These are phyloP conservation scores for Populus hybrid DNA, from an alignment of 441 rosid genomes.

Conservation along the genomic window DNA sequence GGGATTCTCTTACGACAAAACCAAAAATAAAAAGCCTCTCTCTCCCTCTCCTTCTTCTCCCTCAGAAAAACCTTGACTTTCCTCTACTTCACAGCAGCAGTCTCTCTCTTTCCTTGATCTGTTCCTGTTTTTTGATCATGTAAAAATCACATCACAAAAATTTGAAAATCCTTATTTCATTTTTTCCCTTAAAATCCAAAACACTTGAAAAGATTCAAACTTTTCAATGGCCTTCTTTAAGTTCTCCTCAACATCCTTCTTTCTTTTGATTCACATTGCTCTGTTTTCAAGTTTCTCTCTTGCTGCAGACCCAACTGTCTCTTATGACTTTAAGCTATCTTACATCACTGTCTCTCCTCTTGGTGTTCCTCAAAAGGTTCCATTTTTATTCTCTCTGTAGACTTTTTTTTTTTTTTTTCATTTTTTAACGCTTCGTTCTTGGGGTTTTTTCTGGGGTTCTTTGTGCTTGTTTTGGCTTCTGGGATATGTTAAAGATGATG, in stretches of 20 bases:
- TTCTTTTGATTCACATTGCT: constrained; percentile 31
- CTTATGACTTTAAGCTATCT: constrained; percentile 25
- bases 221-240: constrained; percentile 12
- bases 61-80: not conserved
- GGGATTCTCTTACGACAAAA: not conserved
- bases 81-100: not conserved
- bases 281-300: constrained; percentile 40
- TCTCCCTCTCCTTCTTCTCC: not conserved
- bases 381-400: not conserved
- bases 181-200: not conserved
- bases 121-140: not conserved
- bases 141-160: not conserved
- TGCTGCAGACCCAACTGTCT: constrained; percentile 59
- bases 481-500: not conserved
- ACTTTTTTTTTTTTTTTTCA: not conserved
- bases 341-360: too few species aligned
- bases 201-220: not conserved
- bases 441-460: not conserved
- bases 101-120: not conserved
- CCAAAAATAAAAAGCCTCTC: too few species aligned
- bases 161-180: not conserved
- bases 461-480: not conserved
- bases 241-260: constrained; percentile 3
- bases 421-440: not conserved
- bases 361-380: too few species aligned